Evolutionary conservation across 495 filamentous ascomycete genomes (phyloP).

Genomic region (Stereocaulon alpinum): DNA sequence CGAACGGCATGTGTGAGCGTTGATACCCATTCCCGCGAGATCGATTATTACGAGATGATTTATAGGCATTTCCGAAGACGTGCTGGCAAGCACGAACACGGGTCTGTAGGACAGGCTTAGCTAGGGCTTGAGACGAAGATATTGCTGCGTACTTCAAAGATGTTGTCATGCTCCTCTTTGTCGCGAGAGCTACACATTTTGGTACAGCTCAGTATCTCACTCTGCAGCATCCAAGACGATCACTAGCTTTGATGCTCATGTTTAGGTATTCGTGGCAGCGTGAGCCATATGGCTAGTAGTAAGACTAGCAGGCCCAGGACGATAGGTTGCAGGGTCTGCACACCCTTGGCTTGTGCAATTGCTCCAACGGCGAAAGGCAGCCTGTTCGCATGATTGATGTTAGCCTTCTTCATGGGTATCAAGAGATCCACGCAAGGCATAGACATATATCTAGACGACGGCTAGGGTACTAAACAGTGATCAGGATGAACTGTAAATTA

Average conservation of each 20-base stretch:
- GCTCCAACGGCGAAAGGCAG: slow-evolving; percentile 80
- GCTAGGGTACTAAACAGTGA: not conserved
- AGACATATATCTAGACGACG: not conserved
- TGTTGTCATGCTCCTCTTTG: too few species aligned
- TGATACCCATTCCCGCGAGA: slow-evolving; percentile 2
- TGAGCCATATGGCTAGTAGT: slow-evolving; percentile 47
- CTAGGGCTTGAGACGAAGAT: not conserved
- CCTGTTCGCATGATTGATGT: not conserved
- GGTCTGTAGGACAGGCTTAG: not conserved
- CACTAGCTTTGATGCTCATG: slow-evolving; percentile 14
- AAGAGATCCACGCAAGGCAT: not conserved
- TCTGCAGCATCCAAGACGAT: not conserved
- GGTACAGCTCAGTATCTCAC: not conserved
- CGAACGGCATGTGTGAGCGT: not conserved
- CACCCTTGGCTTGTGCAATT: slow-evolving; percentile 70
- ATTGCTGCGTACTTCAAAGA: not conserved
- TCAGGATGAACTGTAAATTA: not conserved
- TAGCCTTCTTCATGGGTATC: not conserved
- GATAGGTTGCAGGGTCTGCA: slow-evolving; percentile 68
- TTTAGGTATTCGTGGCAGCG: slow-evolving; percentile 27
- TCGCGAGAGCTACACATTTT: not conserved
- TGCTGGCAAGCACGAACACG: not conserved
- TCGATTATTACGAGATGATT: not conserved
- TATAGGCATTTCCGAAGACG: not conserved
- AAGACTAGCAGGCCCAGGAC: slow-evolving; percentile 54